Percentiles rank a stretch among this genome's conserved stretches.
Evolutionary conservation across 805 yeast genomes (phyloP).

Genomic region (Diddensiella caesifluorescens): DNA sequence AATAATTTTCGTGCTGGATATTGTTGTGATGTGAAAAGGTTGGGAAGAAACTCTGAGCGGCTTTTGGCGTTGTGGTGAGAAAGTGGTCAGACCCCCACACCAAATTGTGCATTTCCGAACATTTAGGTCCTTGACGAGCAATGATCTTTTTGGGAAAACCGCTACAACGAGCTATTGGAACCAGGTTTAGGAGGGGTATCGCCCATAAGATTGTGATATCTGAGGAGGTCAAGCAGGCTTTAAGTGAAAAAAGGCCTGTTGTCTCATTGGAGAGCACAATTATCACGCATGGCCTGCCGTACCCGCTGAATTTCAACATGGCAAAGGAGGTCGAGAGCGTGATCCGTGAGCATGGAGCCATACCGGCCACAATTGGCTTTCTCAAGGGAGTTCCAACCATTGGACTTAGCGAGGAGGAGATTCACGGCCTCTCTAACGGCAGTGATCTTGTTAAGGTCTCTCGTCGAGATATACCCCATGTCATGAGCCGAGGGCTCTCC

Average conservation of each 20-base stretch:
- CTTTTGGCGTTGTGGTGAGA: no score
- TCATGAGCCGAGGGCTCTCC: conserved; percentile 54
- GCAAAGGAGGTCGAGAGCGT: conserved; percentile 60
- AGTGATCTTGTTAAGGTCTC: conserved; percentile 54
- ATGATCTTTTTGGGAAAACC: no score
- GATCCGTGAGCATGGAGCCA: conserved; percentile 56
- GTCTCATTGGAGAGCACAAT: conserved; percentile 85
- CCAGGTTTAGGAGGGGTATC: conserved; percentile 1
- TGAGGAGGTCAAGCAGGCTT: conserved; percentile 57
- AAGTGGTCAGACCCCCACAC: no score
- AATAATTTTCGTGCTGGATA: no score
- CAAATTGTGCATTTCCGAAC: no score
- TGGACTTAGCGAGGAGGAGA: conserved; percentile 49
- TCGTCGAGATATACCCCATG: conserved; percentile 70
- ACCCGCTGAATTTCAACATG: conserved; percentile 68
- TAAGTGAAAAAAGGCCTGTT: conserved; percentile 53
- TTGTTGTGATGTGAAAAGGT: no score
- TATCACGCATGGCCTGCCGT: conserved; percentile 85
- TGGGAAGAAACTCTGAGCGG: no score
- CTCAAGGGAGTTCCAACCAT: conserved; percentile 65
- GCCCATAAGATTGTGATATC: conserved; percentile 14
- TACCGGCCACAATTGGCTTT: conserved; percentile 85
- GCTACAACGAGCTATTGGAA: background rate
- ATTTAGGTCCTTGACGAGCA: no score
- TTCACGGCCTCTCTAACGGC: conserved; percentile 45